Conservation (phyloP, 768 basidiomycete genomes). For the Galerina marginata region DNA sequence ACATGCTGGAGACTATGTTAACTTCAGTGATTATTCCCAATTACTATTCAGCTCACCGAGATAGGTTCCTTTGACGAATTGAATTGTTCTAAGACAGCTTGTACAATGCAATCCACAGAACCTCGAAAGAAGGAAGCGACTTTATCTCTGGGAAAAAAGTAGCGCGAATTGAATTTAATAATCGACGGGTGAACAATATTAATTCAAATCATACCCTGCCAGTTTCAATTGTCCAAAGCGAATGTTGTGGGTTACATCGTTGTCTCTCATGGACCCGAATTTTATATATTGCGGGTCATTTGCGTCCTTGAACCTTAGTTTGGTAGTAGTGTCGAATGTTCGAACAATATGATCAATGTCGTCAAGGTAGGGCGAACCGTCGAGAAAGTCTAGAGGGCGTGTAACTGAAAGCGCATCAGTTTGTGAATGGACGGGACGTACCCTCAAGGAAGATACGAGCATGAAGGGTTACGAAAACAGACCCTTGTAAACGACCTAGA, state of each 20-base stretch:
- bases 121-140: constrained; percentile 45
- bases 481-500: constrained; percentile 53
- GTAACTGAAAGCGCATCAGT: too few species aligned
- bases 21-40: background rate
- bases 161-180: background rate
- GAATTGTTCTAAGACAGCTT: constrained; percentile 34
- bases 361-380: constrained; percentile 44
- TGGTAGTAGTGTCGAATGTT: constrained; percentile 54
- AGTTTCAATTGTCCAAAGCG: constrained; percentile 53
- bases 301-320: constrained; percentile 45
- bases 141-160: constrained; percentile 29
- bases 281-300: constrained; percentile 49
- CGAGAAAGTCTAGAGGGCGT: constrained; percentile 38
- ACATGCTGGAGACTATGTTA: constrained; percentile 34
- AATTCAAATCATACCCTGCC: constrained; percentile 26
- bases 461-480: constrained; percentile 32
- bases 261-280: constrained; percentile 51
- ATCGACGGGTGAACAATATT: background rate
- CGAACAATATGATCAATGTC: constrained; percentile 48
- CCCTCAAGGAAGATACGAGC: constrained; percentile 14
- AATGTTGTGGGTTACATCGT: constrained; percentile 45
- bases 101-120: constrained; percentile 39
- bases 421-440: background rate
- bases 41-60: constrained; percentile 27
- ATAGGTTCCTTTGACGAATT: constrained; percentile 32